Percentiles rank a stretch among this genome's conserved stretches.
phyloP scores from a whole-genome alignment of 1,139 yeast genomes.

The Hanseniaspora gamundiae region DNA sequence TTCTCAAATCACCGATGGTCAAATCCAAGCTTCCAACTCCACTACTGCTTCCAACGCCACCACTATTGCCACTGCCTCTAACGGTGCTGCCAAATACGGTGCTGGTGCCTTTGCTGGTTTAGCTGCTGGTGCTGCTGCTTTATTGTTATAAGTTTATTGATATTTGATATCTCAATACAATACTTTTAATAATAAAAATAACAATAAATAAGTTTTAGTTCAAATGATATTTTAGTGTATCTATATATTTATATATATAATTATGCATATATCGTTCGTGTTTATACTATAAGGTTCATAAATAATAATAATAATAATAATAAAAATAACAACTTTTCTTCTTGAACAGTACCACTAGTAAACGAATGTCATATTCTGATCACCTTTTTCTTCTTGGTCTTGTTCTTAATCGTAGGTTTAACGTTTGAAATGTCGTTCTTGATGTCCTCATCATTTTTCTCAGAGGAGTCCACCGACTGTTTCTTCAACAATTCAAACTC shows the following conservation, averaged over 20 bases:
- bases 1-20: slow-evolving; percentile 28
- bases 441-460: background rate
- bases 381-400: background rate
- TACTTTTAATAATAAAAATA: too few species aligned
- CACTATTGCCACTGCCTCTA: slow-evolving; percentile 24
- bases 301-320: background rate
- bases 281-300: background rate
- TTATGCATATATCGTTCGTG: background rate
- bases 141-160: slow-evolving; percentile 6
- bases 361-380: background rate
- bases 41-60: slow-evolving; percentile 16
- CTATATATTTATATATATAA: too few species aligned
- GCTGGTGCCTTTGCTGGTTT: slow-evolving; percentile 7
- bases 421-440: too few species aligned
- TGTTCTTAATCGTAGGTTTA: too few species aligned
- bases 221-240: too few species aligned
- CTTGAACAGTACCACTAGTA: background rate
- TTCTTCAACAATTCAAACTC: background rate
- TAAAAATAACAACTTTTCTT: background rate
- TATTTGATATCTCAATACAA: too few species aligned
- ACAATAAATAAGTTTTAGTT: too few species aligned
- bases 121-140: slow-evolving; percentile 7
- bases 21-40: background rate
- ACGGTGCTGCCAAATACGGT: slow-evolving; percentile 16
- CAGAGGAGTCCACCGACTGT: background rate